These are phyloP conservation scores for Solanum tacnaense DNA, from an alignment of 257 asterid genomes.

Conservation along the genomic window DNA sequence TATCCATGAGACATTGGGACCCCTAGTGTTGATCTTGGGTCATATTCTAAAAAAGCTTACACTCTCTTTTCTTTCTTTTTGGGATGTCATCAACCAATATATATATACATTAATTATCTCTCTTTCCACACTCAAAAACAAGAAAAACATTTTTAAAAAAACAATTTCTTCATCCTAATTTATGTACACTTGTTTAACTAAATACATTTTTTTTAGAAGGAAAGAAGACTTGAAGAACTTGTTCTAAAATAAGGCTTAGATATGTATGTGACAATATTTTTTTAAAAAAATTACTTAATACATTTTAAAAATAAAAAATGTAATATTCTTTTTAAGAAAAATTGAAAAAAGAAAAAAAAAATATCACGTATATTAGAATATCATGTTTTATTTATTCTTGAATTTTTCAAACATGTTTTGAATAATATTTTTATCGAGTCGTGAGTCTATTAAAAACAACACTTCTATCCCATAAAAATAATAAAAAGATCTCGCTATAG, in stretches of 20 bases:
- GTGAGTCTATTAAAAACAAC: neutral
- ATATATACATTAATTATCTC: neutral
- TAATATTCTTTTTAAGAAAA: neutral
- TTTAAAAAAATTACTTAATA: too few relatives aligned
- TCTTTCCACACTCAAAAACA: neutral
- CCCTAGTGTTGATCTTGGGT: slow-evolving; percentile 42
- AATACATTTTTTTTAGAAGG: neutral
- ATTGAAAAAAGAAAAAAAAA: neutral
- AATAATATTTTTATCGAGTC: neutral
- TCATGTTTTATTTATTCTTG: neutral
- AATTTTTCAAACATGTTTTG: neutral
- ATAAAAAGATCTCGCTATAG: rapidly evolving
- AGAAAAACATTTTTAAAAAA: neutral
- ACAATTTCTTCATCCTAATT: neutral
- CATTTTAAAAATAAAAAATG: too few relatives aligned
- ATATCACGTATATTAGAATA: neutral
- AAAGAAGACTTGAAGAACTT: neutral
- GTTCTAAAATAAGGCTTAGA: neutral
- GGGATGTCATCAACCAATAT: slow-evolving; percentile 34
- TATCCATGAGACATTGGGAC: slow-evolving; percentile 34
- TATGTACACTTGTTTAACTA: neutral
- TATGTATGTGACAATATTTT: neutral
- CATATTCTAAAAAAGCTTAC: slow-evolving; percentile 32
- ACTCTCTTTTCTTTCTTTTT: slow-evolving; percentile 33
- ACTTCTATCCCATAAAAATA: neutral